Conservation (phyloP, 169 alveolate species). For the Plasmodium billcollinsi region DNA sequence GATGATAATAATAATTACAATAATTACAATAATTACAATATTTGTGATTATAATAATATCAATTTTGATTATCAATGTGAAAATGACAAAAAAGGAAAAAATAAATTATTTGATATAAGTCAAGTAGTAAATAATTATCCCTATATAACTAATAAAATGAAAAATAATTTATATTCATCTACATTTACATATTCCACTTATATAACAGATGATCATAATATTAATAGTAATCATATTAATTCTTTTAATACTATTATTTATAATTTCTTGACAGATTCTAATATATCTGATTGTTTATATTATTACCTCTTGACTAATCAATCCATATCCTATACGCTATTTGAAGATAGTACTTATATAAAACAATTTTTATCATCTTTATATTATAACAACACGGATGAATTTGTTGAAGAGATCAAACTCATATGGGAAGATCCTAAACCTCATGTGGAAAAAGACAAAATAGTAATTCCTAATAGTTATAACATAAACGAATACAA, state of each 20-base stretch:
- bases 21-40: too few relatives aligned
- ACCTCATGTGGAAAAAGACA: slow-evolving; percentile 16
- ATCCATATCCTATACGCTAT: slow-evolving; percentile 9
- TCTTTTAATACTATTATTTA: slow-evolving; percentile 56
- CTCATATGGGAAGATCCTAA: slow-evolving; percentile 10
- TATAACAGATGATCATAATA: slow-evolving; percentile 10
- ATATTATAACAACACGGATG: slow-evolving; percentile 5
- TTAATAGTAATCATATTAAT: not conserved
- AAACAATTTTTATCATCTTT: slow-evolving; percentile 45
- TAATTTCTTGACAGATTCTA: slow-evolving; percentile 36
- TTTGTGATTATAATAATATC: too few relatives aligned
- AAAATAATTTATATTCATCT: slow-evolving; percentile 5
- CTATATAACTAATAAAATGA: slow-evolving; percentile 16
- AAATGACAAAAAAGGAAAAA: slow-evolving; percentile 38
- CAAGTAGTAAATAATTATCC: slow-evolving; percentile 50
- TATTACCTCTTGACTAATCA: not conserved
- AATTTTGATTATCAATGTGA: not conserved
- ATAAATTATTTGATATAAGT: slow-evolving; percentile 60
- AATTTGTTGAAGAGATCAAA: not conserved
- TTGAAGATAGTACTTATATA: slow-evolving; percentile 51
- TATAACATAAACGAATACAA: too few relatives aligned
- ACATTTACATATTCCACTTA: slow-evolving; percentile 9
- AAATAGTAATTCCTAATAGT: not conserved
- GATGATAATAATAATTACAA: too few relatives aligned
- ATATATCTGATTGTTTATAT: slow-evolving; percentile 7